Base-by-base conservation (phyloP, 2,329 filamentous ascomycete species). In the Diaporthe eres region DNA sequence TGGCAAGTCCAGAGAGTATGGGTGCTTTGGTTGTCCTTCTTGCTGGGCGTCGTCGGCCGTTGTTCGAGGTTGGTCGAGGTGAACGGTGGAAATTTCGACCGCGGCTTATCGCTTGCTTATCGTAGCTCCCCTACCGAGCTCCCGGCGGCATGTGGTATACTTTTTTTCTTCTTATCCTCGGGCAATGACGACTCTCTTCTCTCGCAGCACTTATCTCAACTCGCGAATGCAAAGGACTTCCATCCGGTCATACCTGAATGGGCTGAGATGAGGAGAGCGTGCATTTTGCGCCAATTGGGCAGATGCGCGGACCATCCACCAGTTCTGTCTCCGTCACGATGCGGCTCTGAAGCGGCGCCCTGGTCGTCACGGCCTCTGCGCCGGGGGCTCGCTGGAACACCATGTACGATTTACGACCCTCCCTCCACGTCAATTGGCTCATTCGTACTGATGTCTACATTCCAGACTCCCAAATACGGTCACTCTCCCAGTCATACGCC, bases 241-340 rank as follows among this genome's bases (percentile, higher is more conserved):
- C 39, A 28, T 75, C 39, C 72, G 65, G 57, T 60, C 73, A 77
- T 77, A 49, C n/a, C 47, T 75, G 67, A 79, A 81, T 80, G 81
- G 78, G 74, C 77, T 80, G 81, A 82, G 72, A 84, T 83, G 82
- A 82, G 78, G 78, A 78, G 78, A 76, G 78, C 78, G 79, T 78
- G 80, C 77, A 79, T 82, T 76, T 78, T 81, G 78, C 79, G 81
- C 79, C 79, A 78, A 63, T 74, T 79, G 74, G 79, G 80, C 80
- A 78, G 80, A 79, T 77, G 77, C 76, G 78, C 78, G 55, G 61
- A 49, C n/a, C 31, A 39, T 19, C 61, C 70, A 71, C 42, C n/a
- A 44, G 15, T 49, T 39, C 65, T 55, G 65, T 53, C 34, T 44
- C 57, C 25, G 15, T 51, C 44, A 58, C 28, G 12, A 75, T 77